Evolutionary conservation across 805 yeast genomes (phyloP).

Genomic region (Debaryomyces hansenii): DNA sequence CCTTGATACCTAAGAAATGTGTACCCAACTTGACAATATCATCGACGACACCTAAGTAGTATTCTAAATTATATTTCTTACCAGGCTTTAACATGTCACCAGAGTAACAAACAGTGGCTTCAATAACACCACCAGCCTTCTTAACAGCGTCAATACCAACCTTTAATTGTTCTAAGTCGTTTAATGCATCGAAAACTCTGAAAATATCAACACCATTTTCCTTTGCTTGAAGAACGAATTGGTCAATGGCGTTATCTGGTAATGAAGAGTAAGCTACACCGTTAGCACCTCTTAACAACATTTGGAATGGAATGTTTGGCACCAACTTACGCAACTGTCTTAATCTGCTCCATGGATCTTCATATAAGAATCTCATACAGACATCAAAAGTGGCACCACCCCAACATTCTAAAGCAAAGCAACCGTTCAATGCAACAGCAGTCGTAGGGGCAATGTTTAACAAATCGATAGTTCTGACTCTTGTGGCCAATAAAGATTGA

Average conservation of each 20-base stretch:
- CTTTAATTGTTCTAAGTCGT: constrained; percentile 92
- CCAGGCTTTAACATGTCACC: constrained; percentile 98
- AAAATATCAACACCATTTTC: constrained; percentile 95
- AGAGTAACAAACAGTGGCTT: constrained; percentile 96
- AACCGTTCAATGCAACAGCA: constrained; percentile 83
- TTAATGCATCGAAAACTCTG: constrained; percentile 96
- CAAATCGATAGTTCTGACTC: constrained; percentile 93
- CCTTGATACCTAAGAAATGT: constrained; percentile 95
- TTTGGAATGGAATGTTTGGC: constrained; percentile 99
- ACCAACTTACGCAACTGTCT: constrained; percentile 83
- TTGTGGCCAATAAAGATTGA: constrained; percentile 94
- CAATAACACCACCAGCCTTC: constrained; percentile 98
- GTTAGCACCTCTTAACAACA: constrained; percentile 98
- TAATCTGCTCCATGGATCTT: constrained; percentile 98
- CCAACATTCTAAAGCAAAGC: constrained; percentile 98
- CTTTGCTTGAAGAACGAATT: constrained; percentile 92
- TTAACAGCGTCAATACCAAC: constrained; percentile 98
- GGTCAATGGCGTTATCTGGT: constrained; percentile 98
- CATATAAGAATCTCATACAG: constrained; percentile 96
- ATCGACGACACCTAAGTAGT: constrained; percentile 80
- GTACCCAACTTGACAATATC: constrained; percentile 91
- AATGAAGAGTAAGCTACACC: constrained; percentile 98
- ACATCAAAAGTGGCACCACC: constrained; percentile 99
- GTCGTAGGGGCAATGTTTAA: constrained; percentile 92
- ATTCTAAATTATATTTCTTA: constrained; percentile 92